Evolutionary conservation across 2,329 filamentous ascomycete species (phyloP).

Genomic region (Periconia sp.): DNA sequence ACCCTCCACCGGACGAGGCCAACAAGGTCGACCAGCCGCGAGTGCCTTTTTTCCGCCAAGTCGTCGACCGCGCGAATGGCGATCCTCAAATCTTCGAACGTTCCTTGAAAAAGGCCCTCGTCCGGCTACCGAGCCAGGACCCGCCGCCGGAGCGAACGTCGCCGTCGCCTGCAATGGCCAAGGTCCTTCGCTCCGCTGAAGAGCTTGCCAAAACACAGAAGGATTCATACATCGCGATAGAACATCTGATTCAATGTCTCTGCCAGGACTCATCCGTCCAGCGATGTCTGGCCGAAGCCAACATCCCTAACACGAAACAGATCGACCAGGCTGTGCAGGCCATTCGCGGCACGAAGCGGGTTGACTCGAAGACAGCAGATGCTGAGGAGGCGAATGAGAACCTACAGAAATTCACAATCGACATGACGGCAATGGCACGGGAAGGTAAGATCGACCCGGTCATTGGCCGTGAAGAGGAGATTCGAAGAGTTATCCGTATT

Average conservation of each 20-base stretch:
- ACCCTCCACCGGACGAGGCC: slow-evolving; percentile 78
- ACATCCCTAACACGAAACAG: slow-evolving; percentile 88
- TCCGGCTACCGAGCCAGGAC: slow-evolving; percentile 91
- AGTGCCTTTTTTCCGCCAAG: slow-evolving; percentile 88
- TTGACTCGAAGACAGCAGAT: slow-evolving; percentile 96
- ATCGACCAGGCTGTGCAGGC: slow-evolving; percentile 89
- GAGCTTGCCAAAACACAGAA: slow-evolving; percentile 98
- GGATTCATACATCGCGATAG: slow-evolving; percentile 90
- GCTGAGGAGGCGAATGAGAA: slow-evolving; percentile 93
- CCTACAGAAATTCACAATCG: slow-evolving; percentile 96
- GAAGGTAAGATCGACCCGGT: slow-evolving; percentile 98
- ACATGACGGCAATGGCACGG: slow-evolving; percentile 95
- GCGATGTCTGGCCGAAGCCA: slow-evolving; percentile 78
- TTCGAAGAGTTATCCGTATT: slow-evolving; percentile 88
- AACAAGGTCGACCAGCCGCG: slow-evolving; percentile 63
- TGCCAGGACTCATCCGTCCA: slow-evolving; percentile 80
- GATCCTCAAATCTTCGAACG: slow-evolving; percentile 89
- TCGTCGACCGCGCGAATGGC: slow-evolving; percentile 90
- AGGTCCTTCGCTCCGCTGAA: slow-evolving; percentile 81
- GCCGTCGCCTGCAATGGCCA: slow-evolving; percentile 80
- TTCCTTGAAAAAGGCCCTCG: slow-evolving; percentile 87
- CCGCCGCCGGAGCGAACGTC: slow-evolving; percentile 89
- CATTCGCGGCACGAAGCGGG: slow-evolving; percentile 89
- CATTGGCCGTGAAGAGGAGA: slow-evolving; percentile 96
- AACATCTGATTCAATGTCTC: slow-evolving; percentile 88